Evolutionary conservation across 208 protist genomes (phyloP).

Genomic region (Leishmania braziliensis): DNA sequence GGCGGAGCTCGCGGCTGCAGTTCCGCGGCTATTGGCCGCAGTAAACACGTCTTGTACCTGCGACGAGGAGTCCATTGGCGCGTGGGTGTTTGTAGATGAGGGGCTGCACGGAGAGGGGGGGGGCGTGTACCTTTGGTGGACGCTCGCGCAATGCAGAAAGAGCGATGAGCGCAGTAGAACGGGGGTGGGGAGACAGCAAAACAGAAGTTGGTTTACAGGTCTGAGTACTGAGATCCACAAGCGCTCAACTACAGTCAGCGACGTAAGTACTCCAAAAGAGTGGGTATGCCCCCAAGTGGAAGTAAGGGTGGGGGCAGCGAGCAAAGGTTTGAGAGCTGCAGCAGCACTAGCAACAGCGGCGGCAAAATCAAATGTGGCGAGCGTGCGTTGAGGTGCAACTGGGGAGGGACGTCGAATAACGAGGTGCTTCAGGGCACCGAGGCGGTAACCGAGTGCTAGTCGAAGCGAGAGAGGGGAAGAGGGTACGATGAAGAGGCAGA

Average conservation of each 20-base stretch:
- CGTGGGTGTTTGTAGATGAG: not conserved
- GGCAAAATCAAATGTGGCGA: not conserved
- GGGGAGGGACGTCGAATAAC: not conserved
- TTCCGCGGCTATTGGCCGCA: slow-evolving; percentile 15
- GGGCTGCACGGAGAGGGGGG: not conserved
- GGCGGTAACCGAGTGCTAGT: not conserved
- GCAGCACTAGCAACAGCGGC: not conserved
- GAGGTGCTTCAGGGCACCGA: not conserved
- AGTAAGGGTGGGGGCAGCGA: not conserved
- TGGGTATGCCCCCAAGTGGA: too few relatives aligned
- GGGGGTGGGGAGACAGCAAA: not conserved
- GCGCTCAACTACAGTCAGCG: not conserved
- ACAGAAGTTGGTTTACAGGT: not conserved
- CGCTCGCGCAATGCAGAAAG: not conserved
- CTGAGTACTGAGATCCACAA: not conserved
- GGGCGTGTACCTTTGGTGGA: not conserved
- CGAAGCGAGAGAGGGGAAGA: not conserved
- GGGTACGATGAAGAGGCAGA: not conserved
- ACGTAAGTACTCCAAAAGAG: not conserved
- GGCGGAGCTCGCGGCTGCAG: slow-evolving; percentile 1
- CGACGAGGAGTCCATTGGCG: slow-evolving; percentile 20
- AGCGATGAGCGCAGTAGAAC: not conserved
- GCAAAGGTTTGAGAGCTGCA: slow-evolving; percentile 1
- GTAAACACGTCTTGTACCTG: slow-evolving; percentile 10
- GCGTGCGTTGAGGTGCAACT: not conserved